Base-by-base conservation (phyloP, 2,329 filamentous ascomycete species). In the Biscogniauxia mediterranea region DNA sequence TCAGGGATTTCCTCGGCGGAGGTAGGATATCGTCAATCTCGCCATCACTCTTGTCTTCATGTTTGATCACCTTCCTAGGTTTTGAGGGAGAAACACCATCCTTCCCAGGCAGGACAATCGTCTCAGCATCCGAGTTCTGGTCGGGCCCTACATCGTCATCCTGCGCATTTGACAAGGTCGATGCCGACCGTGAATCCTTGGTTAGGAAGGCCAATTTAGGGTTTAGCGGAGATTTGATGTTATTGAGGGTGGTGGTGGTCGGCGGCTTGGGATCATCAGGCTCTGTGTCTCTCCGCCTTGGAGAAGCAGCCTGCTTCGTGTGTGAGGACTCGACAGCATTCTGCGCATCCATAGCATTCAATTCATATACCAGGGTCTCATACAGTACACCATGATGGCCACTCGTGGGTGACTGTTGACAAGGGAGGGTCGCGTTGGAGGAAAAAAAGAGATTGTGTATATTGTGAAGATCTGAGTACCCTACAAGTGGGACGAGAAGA, bases 91-190 rank as follows among this genome's bases (percentile, higher is more conserved):
- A 89, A 69, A 85, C 79, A 49, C 85, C 85, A 71, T 89, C 84
- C 70, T 88, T 89, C 26, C 85, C 85, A 11, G 86, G 82, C 38
- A 90, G 74, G 42, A 91, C 87, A 64, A 90, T 89, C 15, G 88
- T 91, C 76, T 91, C 88, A 55, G 88, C 88, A 70, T 91, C 88
- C 1, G 88, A 91, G 68, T 89, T 86, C 70, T 82, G 86, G 61
- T 88, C 87, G 61, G 78, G 77, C 21, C 73, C 74, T 58, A 69
- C 74, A 63, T 80, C 77, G 52, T 81, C 79, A 59, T 83, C 79
- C 56, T 75, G 71, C 20, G 75, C 70, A 56, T 70, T 71, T 11
- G 74, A 67, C n/a, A 70, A 69, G 26, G 72, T 59, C 28, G 70
- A 70, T 42, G 66, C 61, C 46, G 68, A 50, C 55, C 67, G 73